Conservation (phyloP, 23 red algal species). For the Agarophyton chilense region DNA sequence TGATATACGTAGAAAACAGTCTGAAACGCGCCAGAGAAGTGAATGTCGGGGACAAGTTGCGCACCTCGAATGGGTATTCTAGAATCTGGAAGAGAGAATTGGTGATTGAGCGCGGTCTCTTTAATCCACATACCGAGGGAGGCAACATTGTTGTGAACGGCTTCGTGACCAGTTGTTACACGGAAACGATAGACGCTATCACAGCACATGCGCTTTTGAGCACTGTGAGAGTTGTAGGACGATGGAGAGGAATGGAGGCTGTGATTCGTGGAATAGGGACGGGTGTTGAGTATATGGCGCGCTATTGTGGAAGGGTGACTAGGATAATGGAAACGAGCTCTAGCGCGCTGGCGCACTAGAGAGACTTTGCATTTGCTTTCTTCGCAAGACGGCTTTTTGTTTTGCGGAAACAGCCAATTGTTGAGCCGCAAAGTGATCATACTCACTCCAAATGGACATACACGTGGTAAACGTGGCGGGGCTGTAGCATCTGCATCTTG, state of each 20-base stretch:
- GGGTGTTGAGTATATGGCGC: neutral
- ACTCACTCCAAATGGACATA: too few species aligned
- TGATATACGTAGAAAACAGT: constrained; percentile 31
- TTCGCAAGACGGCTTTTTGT: neutral
- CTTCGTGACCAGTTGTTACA: constrained; percentile 46
- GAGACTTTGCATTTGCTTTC: neutral
- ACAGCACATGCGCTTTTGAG: constrained; percentile 33
- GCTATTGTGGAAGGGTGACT: neutral
- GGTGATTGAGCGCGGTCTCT: constrained; percentile 40
- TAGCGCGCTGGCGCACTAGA: neutral
- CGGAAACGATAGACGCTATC: neutral
- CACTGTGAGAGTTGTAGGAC: neutral
- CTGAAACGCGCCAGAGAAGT: constrained; percentile 16
- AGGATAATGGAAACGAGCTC: neutral
- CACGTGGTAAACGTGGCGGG: too few species aligned
- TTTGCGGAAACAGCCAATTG: neutral
- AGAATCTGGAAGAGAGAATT: neutral
- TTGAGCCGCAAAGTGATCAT: neutral
- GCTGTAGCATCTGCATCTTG: too few species aligned
- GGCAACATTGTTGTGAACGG: constrained; percentile 53
- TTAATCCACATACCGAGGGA: constrained; percentile 42
- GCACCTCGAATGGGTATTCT: neutral
- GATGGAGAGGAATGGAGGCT: neutral
- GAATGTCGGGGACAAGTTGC: constrained; percentile 24
- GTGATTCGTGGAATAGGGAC: neutral